Evolutionary conservation across 495 filamentous ascomycete genomes (phyloP).

Genomic region (Annulohypoxylon nitens): DNA sequence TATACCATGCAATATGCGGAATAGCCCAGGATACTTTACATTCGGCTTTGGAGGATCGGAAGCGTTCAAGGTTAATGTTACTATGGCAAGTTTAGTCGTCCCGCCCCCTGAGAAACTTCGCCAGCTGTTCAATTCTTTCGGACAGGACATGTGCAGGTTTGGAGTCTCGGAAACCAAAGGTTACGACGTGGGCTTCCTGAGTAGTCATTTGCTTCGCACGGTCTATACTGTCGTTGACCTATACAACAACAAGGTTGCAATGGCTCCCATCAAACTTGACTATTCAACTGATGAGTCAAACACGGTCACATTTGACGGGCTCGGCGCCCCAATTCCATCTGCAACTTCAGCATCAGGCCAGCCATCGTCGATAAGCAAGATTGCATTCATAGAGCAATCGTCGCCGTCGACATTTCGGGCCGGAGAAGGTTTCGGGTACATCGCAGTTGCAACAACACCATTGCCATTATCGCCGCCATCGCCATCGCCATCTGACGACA

Average conservation of each 20-base stretch:
- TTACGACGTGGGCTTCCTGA: conserved; percentile 5
- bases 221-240: conserved; percentile 14
- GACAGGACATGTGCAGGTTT: conserved; percentile 7
- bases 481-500: not conserved
- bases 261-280: conserved; percentile 10
- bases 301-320: conserved; percentile 2
- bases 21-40: conserved; percentile 5
- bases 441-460: not conserved
- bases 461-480: not conserved
- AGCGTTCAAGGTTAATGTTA: conserved; percentile 3
- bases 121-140: conserved; percentile 12
- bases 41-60: conserved; percentile 10
- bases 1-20: not conserved
- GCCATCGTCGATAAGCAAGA: not conserved
- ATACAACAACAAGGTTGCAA: conserved; percentile 2
- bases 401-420: not conserved
- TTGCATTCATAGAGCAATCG: not conserved
- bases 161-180: conserved; percentile 1
- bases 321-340: conserved; percentile 3
- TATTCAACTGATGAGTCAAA: not conserved
- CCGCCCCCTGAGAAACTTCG: not conserved
- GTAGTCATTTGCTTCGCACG: conserved; percentile 3
- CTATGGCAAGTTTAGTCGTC: conserved; percentile 3
- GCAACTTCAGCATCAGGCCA: conserved; percentile 6
- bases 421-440: not conserved